Evolutionary conservation across 352 stramenopile species (phyloP).

Genomic region (Globisporangium recalcitrans): DNA sequence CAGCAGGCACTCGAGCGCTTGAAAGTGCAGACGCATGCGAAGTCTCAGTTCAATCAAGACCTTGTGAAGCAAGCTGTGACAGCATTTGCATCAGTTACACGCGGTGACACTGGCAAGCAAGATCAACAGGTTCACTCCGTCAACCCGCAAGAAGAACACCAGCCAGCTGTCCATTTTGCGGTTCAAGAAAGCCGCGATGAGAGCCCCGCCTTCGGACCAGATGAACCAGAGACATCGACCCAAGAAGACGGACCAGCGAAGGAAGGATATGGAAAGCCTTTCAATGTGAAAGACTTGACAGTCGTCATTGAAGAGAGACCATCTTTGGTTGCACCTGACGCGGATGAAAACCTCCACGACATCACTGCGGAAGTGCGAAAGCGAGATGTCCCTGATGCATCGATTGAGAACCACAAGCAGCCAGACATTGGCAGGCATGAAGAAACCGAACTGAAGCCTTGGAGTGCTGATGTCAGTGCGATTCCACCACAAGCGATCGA

Average conservation of each 20-base stretch:
- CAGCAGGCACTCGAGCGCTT: slow-evolving; percentile 40
- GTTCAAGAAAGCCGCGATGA: background rate
- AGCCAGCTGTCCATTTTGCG: too few relatives aligned
- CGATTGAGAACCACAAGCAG: slow-evolving; percentile 3
- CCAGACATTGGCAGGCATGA: background rate
- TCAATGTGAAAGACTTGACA: slow-evolving; percentile 12
- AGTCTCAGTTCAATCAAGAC: slow-evolving; percentile 37
- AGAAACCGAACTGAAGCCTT: background rate
- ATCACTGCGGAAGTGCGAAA: slow-evolving; percentile 3
- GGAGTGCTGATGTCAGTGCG: background rate
- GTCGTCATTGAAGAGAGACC: slow-evolving; percentile 19
- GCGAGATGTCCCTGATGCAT: background rate
- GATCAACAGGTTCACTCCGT: background rate
- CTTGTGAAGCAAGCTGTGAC: slow-evolving; percentile 52
- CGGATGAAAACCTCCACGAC: background rate
- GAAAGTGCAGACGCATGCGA: slow-evolving; percentile 25
- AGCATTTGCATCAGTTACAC: slow-evolving; percentile 8
- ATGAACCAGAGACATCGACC: background rate
- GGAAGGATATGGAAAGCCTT: background rate
- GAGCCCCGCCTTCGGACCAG: background rate
- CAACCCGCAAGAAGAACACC: background rate
- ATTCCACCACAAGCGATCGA: background rate
- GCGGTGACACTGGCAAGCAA: background rate
- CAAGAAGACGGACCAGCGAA: background rate
- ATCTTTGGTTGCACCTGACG: background rate